Conservation (phyloP, 176 grass and related monocot species). For the Aegilops bicornis region DNA sequence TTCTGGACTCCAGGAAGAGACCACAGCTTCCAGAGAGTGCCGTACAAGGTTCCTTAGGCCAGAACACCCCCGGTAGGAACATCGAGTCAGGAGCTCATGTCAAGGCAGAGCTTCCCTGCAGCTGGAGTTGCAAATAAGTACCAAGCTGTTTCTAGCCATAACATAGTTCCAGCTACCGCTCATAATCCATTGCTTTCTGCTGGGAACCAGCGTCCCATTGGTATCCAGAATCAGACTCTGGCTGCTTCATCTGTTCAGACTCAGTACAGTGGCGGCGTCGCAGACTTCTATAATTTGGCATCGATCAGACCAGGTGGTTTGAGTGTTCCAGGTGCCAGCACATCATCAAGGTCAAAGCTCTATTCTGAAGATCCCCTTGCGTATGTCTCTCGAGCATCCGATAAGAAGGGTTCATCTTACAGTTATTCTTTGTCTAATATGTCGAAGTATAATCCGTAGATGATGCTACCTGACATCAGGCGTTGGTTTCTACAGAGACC, state of each 20-base stretch:
- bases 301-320: conserved; percentile 24
- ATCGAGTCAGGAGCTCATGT: background rate
- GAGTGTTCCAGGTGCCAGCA: conserved; percentile 13
- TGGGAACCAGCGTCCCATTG: conserved; percentile 24
- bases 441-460: conserved; percentile 45
- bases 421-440: conserved; percentile 53
- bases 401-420: conserved; percentile 56
- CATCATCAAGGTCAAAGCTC: conserved; percentile 29
- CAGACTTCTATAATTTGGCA: conserved; percentile 8
- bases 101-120: background rate
- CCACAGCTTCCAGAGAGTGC: conserved; percentile 13
- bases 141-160: conserved; percentile 28
- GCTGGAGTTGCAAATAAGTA: background rate
- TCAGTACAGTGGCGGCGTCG: conserved; percentile 15
- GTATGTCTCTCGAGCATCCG: conserved; percentile 21
- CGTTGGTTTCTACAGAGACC: background rate
- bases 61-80: background rate
- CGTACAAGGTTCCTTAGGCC: conserved; percentile 23
- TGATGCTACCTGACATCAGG: background rate
- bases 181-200: background rate
- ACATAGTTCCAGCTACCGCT: background rate
- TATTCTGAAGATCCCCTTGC: conserved; percentile 43
- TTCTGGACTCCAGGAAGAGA: conserved; percentile 24
- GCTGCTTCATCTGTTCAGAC: background rate
- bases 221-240: conserved; percentile 13